A percentile compares a stretch with the other conserved stretches of the same genome.
Evolutionary conservation across 257 asterid genomes (phyloP).

Genomic region (Solanum lycopersicoides): DNA sequence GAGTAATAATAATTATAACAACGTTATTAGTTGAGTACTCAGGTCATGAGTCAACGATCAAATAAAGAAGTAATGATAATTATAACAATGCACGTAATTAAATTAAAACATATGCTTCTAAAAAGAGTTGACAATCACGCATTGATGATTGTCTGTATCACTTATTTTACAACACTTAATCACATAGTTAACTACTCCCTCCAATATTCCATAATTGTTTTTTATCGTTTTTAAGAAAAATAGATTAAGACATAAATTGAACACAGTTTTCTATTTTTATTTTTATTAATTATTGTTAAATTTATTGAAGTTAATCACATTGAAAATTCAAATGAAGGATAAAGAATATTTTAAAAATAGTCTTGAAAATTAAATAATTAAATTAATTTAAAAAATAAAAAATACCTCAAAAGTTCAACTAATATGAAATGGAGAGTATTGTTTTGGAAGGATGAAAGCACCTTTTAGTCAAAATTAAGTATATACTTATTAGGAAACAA

Average conservation of each 20-base stretch:
- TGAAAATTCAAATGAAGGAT: too few relatives aligned
- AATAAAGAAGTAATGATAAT: not conserved
- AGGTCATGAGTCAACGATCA: not conserved
- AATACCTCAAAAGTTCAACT: too few relatives aligned
- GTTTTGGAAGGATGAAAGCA: not conserved
- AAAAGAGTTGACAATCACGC: not conserved
- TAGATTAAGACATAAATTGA: too few relatives aligned
- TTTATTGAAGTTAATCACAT: too few relatives aligned
- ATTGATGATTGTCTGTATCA: not conserved
- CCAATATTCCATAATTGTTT: too few relatives aligned
- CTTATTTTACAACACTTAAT: not conserved
- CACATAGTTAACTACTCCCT: not conserved
- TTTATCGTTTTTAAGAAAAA: too few relatives aligned
- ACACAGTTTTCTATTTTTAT: too few relatives aligned
- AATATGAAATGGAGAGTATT: not conserved
- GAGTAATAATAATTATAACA: too few relatives aligned
- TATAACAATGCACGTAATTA: not conserved
- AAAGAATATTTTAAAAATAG: too few relatives aligned
- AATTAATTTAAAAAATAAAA: too few relatives aligned
- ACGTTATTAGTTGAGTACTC: not conserved
- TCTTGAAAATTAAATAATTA: too few relatives aligned
- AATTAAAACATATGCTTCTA: not conserved
- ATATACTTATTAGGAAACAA: not conserved
- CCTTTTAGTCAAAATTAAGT: not conserved
- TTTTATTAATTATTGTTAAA: too few relatives aligned